These are phyloP conservation scores for Diaporthe humulicola DNA, from an alignment of 2,329 filamentous ascomycete genomes.

Conservation along the genomic window DNA sequence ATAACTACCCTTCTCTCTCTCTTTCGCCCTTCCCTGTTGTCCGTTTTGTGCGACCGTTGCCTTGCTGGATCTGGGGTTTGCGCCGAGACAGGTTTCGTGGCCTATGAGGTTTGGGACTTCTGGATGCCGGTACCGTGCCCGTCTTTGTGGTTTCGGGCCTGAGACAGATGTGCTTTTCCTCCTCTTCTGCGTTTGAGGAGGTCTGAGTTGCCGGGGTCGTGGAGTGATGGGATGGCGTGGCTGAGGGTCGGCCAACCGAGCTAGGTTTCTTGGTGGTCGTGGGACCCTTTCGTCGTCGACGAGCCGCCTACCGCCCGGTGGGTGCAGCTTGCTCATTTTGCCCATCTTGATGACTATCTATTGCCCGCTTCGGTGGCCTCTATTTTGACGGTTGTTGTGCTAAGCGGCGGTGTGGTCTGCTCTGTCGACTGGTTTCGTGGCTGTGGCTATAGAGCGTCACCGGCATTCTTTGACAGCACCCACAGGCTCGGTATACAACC, in stretches of 20 bases:
- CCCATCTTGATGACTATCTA: background rate
- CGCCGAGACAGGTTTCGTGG: slow-evolving; percentile 27
- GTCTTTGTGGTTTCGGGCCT: background rate
- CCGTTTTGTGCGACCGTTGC: slow-evolving; percentile 8
- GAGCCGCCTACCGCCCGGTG: background rate
- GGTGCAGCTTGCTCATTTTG: background rate
- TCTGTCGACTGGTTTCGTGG: background rate
- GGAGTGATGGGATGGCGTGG: background rate
- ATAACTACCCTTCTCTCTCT: background rate
- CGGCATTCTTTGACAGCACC: background rate
- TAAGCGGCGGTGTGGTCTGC: background rate
- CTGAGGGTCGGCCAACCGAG: background rate
- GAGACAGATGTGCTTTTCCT: background rate
- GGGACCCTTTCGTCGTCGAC: background rate
- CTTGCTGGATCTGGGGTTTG: slow-evolving; percentile 23
- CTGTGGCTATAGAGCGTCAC: background rate
- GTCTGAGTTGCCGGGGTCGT: background rate
- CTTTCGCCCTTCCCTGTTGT: background rate
- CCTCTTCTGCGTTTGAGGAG: background rate
- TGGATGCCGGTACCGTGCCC: background rate
- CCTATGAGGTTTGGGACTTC: background rate
- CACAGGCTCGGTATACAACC: background rate
- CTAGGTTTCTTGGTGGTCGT: background rate
- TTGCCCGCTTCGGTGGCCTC: background rate
- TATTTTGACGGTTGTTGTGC: background rate